Conservation (phyloP, 2,329 filamentous ascomycete species). For the Pseudogymnoascus sp. region DNA sequence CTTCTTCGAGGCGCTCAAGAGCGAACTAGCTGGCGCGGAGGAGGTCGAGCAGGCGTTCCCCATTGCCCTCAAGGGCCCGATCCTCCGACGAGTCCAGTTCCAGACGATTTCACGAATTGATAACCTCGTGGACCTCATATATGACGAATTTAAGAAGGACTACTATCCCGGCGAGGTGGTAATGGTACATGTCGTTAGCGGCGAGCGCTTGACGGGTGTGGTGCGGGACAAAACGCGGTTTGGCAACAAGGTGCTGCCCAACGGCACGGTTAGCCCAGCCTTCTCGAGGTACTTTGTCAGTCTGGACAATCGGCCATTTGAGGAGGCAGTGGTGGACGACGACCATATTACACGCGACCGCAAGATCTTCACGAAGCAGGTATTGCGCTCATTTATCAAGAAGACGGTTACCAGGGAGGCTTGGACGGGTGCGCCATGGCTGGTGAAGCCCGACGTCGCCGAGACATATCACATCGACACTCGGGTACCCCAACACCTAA, state of each 20-base stretch:
- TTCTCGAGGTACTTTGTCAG: slow-evolving; percentile 76
- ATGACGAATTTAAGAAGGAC: slow-evolving; percentile 75
- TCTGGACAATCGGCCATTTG: slow-evolving; percentile 56
- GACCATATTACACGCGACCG: slow-evolving; percentile 78
- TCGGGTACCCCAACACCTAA: slow-evolving; percentile 74
- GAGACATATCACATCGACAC: slow-evolving; percentile 77
- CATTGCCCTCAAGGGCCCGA: slow-evolving; percentile 80
- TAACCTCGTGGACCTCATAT: slow-evolving; percentile 61
- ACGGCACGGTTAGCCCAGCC: slow-evolving; percentile 62
- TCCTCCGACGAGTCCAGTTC: slow-evolving; percentile 85
- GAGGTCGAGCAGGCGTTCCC: slow-evolving; percentile 91
- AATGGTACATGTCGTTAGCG: slow-evolving; percentile 60
- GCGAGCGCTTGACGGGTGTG: slow-evolving; percentile 61
- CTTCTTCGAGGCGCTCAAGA: slow-evolving; percentile 87
- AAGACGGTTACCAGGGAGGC: slow-evolving; percentile 86
- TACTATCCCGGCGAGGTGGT: slow-evolving; percentile 87
- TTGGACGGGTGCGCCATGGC: slow-evolving; percentile 95
- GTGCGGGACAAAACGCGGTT: slow-evolving; percentile 84
- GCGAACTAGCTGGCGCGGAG: slow-evolving; percentile 75
- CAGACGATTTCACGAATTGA: slow-evolving; percentile 85
- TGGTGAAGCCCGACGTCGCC: slow-evolving; percentile 82
- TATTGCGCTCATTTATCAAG: slow-evolving; percentile 88
- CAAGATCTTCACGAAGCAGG: slow-evolving; percentile 89
- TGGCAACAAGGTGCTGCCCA: slow-evolving; percentile 50
- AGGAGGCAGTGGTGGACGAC: slow-evolving; percentile 73